These are phyloP conservation scores for Pythium phragmiticola DNA, from an alignment of 352 stramenopile genomes.

Conservation along the genomic window DNA sequence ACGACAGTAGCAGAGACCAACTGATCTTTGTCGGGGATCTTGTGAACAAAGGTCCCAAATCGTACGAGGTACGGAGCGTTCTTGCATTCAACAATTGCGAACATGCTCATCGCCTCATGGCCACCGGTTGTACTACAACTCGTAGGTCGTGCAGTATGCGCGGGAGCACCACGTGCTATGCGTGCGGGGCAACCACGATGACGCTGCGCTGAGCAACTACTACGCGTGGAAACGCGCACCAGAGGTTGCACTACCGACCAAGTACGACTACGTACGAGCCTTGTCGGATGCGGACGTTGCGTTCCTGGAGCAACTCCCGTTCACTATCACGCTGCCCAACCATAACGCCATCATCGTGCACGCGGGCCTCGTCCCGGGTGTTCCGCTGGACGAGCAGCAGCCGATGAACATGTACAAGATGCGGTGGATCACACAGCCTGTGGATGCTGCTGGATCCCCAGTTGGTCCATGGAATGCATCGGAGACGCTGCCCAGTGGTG, in stretches of 20 bases:
- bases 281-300: slow-evolving; percentile 56
- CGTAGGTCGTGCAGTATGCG: slow-evolving; percentile 71
- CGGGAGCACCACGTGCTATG: slow-evolving; percentile 49
- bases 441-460: background rate
- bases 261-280: slow-evolving; percentile 71
- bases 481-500: slow-evolving; percentile 31
- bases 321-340: slow-evolving; percentile 64
- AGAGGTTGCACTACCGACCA: slow-evolving; percentile 8
- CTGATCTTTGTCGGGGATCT: slow-evolving; percentile 92
- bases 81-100: background rate
- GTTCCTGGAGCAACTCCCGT: slow-evolving; percentile 78
- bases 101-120: background rate
- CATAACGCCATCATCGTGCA: slow-evolving; percentile 68
- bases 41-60: slow-evolving; percentile 91
- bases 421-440: slow-evolving; percentile 47
- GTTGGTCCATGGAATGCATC: slow-evolving; percentile 25
- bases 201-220: slow-evolving; percentile 60
- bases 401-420: slow-evolving; percentile 93
- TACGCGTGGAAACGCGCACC: slow-evolving; percentile 42
- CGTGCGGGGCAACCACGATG: slow-evolving; percentile 83
- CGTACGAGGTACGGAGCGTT: slow-evolving; percentile 38
- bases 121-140: background rate
- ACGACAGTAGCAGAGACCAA: slow-evolving; percentile 50
- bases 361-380: slow-evolving; percentile 57
- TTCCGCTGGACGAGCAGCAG: slow-evolving; percentile 80